A percentile compares a stretch with the other conserved stretches of the same genome.
Conservation (phyloP, 805 yeast species). For the Metschnikowia henanensis region DNA sequence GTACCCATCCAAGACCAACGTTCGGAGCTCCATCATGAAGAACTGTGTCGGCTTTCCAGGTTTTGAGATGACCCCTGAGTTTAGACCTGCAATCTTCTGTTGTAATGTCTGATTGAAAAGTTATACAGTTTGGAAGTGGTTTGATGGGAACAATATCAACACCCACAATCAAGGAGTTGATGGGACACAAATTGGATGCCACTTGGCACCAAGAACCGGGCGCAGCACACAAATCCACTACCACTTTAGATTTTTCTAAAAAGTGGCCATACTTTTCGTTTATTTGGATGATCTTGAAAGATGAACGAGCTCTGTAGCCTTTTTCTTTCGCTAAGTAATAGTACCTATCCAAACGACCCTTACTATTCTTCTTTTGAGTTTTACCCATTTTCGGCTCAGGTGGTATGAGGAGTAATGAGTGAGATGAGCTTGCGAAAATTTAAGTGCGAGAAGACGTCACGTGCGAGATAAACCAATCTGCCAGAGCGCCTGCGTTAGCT, state of each 20-base stretch:
- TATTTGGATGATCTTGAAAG: constrained; percentile 90
- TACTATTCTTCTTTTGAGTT: constrained; percentile 91
- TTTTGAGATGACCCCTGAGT: constrained; percentile 92
- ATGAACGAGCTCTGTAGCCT: constrained; percentile 98
- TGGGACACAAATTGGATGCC: constrained; percentile 90
- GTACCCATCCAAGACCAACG: constrained; percentile 99
- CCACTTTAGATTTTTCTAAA: constrained; percentile 90
- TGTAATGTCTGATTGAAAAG: constrained; percentile 96
- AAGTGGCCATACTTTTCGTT: constrained; percentile 97
- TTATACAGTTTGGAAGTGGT: constrained; percentile 90
- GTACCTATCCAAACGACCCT: constrained; percentile 99
- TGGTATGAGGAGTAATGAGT: constrained; percentile 7
- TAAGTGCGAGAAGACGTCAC: constrained; percentile 14
- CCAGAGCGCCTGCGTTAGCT: constrained; percentile 26
- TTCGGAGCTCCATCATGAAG: constrained; percentile 99
- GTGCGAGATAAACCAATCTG: constrained; percentile 18
- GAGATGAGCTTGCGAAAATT: constrained; percentile 10
- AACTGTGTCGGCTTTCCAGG: constrained; percentile 98
- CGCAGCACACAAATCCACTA: constrained; percentile 97
- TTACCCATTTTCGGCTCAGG: constrained; percentile 63
- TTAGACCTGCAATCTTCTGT: constrained; percentile 97
- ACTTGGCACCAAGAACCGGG: constrained; percentile 99
- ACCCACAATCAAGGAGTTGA: constrained; percentile 91
- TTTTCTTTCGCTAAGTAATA: constrained; percentile 95
- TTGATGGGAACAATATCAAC: constrained; percentile 99